phyloP scores from a whole-genome alignment of 2,329 filamentous ascomycete genomes.

The Penicillium glabrum region DNA sequence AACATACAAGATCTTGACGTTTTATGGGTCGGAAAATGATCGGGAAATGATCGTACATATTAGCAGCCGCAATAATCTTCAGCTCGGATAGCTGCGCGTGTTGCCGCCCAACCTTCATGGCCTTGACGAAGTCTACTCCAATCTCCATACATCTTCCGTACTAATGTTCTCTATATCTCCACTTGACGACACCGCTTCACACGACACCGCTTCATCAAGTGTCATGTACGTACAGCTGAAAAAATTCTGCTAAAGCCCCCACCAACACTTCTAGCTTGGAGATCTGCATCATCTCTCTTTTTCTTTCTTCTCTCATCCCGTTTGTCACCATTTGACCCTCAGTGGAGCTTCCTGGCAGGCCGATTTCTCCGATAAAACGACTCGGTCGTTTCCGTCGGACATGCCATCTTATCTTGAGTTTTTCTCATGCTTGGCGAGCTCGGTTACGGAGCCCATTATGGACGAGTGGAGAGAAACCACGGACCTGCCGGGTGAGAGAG shows the following conservation, averaged over 20 bases:
- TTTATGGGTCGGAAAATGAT: no score
- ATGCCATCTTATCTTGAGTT: slow-evolving; percentile 12
- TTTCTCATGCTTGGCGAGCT: slow-evolving; percentile 16
- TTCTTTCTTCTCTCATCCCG: not conserved
- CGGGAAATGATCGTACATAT: no score
- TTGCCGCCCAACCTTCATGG: no score
- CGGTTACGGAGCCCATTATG: slow-evolving; percentile 16
- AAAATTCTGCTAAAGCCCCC: not conserved
- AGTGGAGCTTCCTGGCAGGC: not conserved
- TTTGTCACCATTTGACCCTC: not conserved
- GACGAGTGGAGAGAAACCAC: slow-evolving; percentile 15
- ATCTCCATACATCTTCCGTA: not conserved
- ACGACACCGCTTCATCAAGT: not conserved
- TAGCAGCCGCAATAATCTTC: no score
- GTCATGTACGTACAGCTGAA: not conserved
- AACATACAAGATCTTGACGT: no score
- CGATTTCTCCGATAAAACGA: not conserved
- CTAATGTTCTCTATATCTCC: not conserved
- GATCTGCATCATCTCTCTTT: not conserved
- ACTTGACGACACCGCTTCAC: not conserved
- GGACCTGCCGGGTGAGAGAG: slow-evolving; percentile 10
- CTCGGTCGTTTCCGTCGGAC: slow-evolving; percentile 1
- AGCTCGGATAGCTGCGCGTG: no score
- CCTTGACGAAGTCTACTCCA: not conserved
- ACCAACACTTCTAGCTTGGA: not conserved